A percentile compares a stretch with the other conserved stretches of the same genome.
Evolutionary conservation across 768 basidiomycete genomes (phyloP).

Genomic region (Termitomyces sp.): DNA sequence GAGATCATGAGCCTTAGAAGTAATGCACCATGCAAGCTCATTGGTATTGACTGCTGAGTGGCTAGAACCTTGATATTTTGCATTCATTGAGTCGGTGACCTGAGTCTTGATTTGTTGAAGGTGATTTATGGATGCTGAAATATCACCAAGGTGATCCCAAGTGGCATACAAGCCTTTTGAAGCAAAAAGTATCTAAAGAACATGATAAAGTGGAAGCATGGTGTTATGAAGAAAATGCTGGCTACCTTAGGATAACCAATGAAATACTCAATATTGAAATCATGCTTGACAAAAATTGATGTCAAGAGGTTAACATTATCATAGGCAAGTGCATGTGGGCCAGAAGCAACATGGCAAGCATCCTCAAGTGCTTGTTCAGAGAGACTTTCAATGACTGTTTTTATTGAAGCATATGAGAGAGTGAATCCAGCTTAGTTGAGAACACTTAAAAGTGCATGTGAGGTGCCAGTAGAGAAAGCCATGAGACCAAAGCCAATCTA

Average conservation of each 20-base stretch:
- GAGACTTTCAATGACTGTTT: background rate
- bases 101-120: constrained; percentile 27
- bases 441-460: background rate
- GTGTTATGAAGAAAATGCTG: too few species aligned
- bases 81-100: constrained; percentile 17
- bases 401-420: constrained; percentile 2
- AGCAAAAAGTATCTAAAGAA: constrained; percentile 20
- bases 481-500: constrained; percentile 2
- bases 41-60: constrained; percentile 20
- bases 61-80: constrained; percentile 20
- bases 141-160: constrained; percentile 29
- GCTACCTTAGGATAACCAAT: too few species aligned
- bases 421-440: constrained; percentile 2
- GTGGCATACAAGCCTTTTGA: constrained; percentile 26
- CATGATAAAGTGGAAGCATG: too few species aligned
- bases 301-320: constrained; percentile 6
- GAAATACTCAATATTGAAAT: too few species aligned
- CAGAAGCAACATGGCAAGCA: background rate
- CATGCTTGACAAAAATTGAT: constrained; percentile 32
- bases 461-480: constrained; percentile 4
- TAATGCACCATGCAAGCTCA: constrained; percentile 18
- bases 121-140: constrained; percentile 23
- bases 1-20: constrained; percentile 13
- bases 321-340: background rate
- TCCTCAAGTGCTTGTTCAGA: background rate